Evolutionary conservation across 169 alveolate genomes (phyloP).

Genomic region (Plasmodium blacklocki): DNA sequence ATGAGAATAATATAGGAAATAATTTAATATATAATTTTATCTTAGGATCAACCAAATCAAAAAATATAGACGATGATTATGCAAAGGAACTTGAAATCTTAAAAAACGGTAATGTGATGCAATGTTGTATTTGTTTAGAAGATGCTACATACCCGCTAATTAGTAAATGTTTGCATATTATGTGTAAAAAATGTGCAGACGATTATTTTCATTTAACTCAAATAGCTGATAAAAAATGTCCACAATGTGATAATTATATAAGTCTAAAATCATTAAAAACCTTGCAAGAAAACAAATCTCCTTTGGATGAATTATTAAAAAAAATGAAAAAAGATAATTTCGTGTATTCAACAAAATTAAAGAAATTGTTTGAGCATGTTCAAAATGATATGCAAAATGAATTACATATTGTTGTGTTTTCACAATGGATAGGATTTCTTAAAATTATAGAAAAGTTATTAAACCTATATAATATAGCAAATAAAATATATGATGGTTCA

Average conservation of each 20-base stretch:
- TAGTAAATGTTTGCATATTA: constrained; percentile 69
- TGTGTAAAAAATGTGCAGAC: constrained; percentile 75
- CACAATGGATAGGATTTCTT: constrained; percentile 77
- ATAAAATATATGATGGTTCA: constrained; percentile 69
- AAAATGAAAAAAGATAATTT: constrained; percentile 73
- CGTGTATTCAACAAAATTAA: constrained; percentile 69
- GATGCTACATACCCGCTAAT: constrained; percentile 56
- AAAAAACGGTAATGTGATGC: constrained; percentile 52
- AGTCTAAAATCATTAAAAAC: constrained; percentile 66
- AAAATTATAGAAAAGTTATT: constrained; percentile 69
- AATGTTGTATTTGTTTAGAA: constrained; percentile 68
- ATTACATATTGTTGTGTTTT: constrained; percentile 71
- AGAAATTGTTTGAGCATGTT: constrained; percentile 59
- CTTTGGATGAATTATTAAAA: constrained; percentile 54
- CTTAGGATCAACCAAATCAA: constrained; percentile 38
- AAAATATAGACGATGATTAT: constrained; percentile 32
- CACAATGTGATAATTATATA: constrained; percentile 51
- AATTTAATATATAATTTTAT: constrained; percentile 57
- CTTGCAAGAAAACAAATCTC: constrained; percentile 65
- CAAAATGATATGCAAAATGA: constrained; percentile 70
- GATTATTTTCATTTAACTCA: constrained; percentile 66
- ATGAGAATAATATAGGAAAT: neutral
- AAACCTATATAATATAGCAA: constrained; percentile 53
- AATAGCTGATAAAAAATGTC: constrained; percentile 70
- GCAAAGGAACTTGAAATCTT: constrained; percentile 24